Base-by-base conservation (phyloP, 257 asterid genomes). In the Sherardia arvensis region DNA sequence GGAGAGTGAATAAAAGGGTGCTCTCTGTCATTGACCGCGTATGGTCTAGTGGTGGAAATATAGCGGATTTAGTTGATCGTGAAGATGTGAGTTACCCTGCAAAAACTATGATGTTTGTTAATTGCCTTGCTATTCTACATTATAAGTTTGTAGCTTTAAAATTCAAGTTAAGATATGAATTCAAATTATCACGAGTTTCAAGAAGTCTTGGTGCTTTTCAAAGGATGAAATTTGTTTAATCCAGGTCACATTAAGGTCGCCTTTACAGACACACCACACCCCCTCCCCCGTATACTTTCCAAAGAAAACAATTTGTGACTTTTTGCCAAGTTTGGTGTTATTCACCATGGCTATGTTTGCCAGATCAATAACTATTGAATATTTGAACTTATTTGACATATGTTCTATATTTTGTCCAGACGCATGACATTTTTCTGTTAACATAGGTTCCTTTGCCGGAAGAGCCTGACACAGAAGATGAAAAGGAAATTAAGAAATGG, bases 1-100 rank as follows among this genome's bases (percentile, higher is more conserved):
- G 99, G 99, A 87, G 85, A 87, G 83, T 90, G 69, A 93, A 90
- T 79, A 93, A 83, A 77, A 87, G 85, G 81, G 75, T 90, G 62
- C 82, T 93, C 64, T 73, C 86, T 74, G 76, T 87, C 33, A 69
- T 93, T 34, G 97, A 90, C 75, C 81, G 99, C 77, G 81, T 93
- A 69, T 93, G 99, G 99, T 87, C 95, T 64, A 80, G 75, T 72
- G 97, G 97, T 53, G 97, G 97, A 12, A 77, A 83, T 54, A 74
- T 93, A 66, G 99, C 94, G 15, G 96, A 84, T 71, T 78, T 93
- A 81, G 95, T 93, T 48, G 96, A 90, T 73, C 83, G 94, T 66
- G 94, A 87, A 23, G 96, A 93, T 79, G 99, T 93, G 76, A 71
- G 95, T 77, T 53, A 59, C 73, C 28, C 28, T 64, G 18, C 67